Base-by-base conservation (phyloP, 768 basidiomycete species). In the Boletus rubescentipes region DNA sequence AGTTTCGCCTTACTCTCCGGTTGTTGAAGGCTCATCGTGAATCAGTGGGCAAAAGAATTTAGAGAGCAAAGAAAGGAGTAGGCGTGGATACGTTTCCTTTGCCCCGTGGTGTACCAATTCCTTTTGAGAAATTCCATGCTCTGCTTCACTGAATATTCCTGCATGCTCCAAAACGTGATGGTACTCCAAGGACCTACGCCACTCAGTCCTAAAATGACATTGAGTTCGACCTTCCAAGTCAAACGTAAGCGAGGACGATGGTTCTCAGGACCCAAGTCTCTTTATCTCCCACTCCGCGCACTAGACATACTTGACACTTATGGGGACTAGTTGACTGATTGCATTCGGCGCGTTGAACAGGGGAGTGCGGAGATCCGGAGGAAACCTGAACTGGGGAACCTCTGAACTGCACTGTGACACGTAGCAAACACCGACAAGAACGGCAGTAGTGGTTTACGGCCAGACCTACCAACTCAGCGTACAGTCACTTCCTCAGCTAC, bases 1-100 rank as follows among this genome's bases (percentile, higher is more conserved):
- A 18, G 15, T 9, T 29, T 18, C 26, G 21, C n/a, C 0, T 39
- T 30, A 23, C 23, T 43, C 31, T 38, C 31, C 53, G 23, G 30
- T 56, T 20, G 41, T 49, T 9, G 10, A 46, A 8, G 34, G 50
- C 50, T 61, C 18, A 54, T 20, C 2, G 18, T 16, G 18, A 49
- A 36, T 39, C 37, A 81, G 81, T 81, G 80, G 80, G 72, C 80
- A 20, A 78, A 75, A 58, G 75, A 82, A 56, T 82, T 77, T 61
- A 74, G 66, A 67, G 61, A 73, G 8, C 61, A 68, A 46, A 47
- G 20, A 11, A 59, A 62, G 26, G 61, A 60, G 26, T 49, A 57
- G 41, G 26, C 55, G 20, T 47, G 54, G 57, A 39, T 43, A 18
- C 10, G 21, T 14, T 41, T 30, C n/a, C 9, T 51, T 21, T 18